Conservation (phyloP, 306 rosid genomes). For the Cucumis cinereus region DNA sequence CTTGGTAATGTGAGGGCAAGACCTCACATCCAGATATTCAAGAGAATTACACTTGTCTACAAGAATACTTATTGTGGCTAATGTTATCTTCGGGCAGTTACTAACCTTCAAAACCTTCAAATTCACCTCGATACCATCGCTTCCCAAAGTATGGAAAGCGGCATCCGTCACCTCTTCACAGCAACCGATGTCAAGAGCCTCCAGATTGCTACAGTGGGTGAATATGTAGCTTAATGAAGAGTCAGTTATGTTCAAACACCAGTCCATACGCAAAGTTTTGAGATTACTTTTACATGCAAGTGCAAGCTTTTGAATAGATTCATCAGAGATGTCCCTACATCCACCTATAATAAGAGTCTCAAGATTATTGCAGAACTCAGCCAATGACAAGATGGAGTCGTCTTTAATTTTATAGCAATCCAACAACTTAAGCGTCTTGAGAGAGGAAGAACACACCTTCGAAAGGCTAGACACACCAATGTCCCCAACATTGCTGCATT, state of each 20-base stretch:
- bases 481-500: conserved; percentile 73
- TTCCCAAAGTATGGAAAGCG: conserved; percentile 47
- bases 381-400: conserved; percentile 40
- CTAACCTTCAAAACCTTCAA: conserved; percentile 68
- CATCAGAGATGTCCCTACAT: conserved; percentile 65
- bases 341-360: conserved; percentile 80
- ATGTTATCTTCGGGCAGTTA: conserved; percentile 74
- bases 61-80: conserved; percentile 55
- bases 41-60: conserved; percentile 45
- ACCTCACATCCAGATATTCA: conserved; percentile 77
- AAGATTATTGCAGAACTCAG: conserved; percentile 49
- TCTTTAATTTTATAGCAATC: conserved; percentile 81
- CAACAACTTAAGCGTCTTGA: conserved; percentile 62
- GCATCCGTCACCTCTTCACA: conserved; percentile 87
- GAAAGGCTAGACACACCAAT: conserved; percentile 53
- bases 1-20: conserved; percentile 70
- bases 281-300: conserved; percentile 43
- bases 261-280: conserved; percentile 80
- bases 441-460: conserved; percentile 50
- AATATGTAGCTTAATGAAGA: conserved; percentile 60
- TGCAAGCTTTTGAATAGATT: conserved; percentile 49
- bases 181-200: conserved; percentile 79
- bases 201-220: conserved; percentile 52
- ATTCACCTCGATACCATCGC: conserved; percentile 32
- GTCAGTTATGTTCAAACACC: conserved; percentile 71